phyloP scores from a whole-genome alignment of 352 stramenopile genomes.

The Hyaloperonospora arabidopsidis region DNA sequence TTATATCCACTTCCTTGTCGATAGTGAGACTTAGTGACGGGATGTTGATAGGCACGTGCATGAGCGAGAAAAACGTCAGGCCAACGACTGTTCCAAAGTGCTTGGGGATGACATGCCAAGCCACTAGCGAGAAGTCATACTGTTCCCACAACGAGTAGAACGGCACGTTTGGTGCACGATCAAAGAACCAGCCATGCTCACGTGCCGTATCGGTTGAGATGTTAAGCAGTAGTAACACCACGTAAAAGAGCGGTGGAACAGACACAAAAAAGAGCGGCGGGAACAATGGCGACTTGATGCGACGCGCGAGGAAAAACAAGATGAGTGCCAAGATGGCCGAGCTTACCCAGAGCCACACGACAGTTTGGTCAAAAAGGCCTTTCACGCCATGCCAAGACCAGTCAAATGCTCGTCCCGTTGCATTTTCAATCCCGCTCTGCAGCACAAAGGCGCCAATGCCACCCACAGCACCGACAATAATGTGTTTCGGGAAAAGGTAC shows the following conservation, averaged over 20 bases:
- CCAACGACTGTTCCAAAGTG: slow-evolving; percentile 76
- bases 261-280: slow-evolving; percentile 76
- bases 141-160: slow-evolving; percentile 76
- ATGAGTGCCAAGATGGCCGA: slow-evolving; percentile 45
- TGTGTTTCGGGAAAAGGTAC: slow-evolving; percentile 92
- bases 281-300: slow-evolving; percentile 55
- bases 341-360: slow-evolving; percentile 66
- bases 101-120: slow-evolving; percentile 66
- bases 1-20: slow-evolving; percentile 87
- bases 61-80: slow-evolving; percentile 89
- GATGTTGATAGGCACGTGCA: slow-evolving; percentile 95
- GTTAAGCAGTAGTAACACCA: slow-evolving; percentile 39
- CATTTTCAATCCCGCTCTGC: slow-evolving; percentile 81
- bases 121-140: slow-evolving; percentile 57
- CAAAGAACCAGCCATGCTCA: slow-evolving; percentile 69
- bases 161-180: slow-evolving; percentile 49
- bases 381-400: slow-evolving; percentile 46
- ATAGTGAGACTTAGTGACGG: slow-evolving; percentile 81
- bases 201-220: slow-evolving; percentile 54
- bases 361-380: slow-evolving; percentile 38
- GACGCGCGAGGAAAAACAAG: slow-evolving; percentile 49
- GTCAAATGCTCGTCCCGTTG: slow-evolving; percentile 56
- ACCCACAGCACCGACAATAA: slow-evolving; percentile 92
- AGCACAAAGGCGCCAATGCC: slow-evolving; percentile 87
- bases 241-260: slow-evolving; percentile 71